Evolutionary conservation across 192 early-diverging fungal genomes (phyloP).

Genomic region (Coemansia sp.): DNA sequence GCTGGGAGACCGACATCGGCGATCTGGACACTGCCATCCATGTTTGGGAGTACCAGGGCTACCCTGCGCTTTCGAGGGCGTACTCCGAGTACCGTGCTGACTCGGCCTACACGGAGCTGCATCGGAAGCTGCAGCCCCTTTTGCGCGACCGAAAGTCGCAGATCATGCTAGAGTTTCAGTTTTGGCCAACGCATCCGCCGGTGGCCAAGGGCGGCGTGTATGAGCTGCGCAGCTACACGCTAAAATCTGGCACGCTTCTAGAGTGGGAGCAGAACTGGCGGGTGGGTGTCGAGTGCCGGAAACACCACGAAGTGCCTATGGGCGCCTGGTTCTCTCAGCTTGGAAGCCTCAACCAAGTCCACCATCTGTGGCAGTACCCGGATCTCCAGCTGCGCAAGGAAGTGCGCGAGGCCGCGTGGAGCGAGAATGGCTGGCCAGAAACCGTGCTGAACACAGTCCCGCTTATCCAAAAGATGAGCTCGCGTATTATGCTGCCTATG

Average conservation of each 20-base stretch:
- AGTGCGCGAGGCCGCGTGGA: constrained; percentile 90
- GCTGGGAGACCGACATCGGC: constrained; percentile 88
- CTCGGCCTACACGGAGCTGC: constrained; percentile 68
- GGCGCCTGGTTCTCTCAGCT: constrained; percentile 97
- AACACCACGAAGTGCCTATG: constrained; percentile 88
- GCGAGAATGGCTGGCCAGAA: constrained; percentile 92
- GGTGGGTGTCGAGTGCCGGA: constrained; percentile 84
- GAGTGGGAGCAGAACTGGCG: constrained; percentile 95
- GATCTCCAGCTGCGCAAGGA: constrained; percentile 88
- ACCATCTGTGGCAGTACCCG: constrained; percentile 92
- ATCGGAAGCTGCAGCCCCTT: constrained; percentile 71
- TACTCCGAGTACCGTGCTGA: constrained; percentile 65
- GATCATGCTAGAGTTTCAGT: constrained; percentile 91
- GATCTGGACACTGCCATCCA: constrained; percentile 83
- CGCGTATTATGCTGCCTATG: constrained; percentile 77
- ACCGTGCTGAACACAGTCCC: constrained; percentile 90
- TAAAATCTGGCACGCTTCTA: constrained; percentile 86
- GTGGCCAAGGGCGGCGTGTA: constrained; percentile 82
- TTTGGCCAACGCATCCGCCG: constrained; percentile 85
- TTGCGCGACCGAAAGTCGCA: constrained; percentile 76
- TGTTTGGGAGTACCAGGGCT: constrained; percentile 95
- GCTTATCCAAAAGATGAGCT: constrained; percentile 81
- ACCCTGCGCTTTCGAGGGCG: constrained; percentile 76
- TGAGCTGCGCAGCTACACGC: constrained; percentile 86
- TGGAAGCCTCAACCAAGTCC: constrained; percentile 84